Base-by-base conservation (phyloP, 805 yeast species). In the Maudiozyma pseudohumilis region DNA sequence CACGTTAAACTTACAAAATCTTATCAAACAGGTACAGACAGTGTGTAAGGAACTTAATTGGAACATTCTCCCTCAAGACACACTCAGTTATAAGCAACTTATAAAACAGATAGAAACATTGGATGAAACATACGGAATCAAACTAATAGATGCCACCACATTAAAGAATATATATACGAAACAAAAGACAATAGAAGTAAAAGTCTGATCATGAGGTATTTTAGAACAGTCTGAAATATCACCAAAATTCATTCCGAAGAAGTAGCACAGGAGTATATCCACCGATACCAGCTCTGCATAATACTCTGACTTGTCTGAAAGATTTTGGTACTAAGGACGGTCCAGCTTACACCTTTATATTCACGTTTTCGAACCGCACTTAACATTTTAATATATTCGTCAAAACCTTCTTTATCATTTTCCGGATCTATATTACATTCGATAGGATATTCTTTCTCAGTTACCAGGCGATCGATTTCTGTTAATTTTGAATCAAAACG, bases 401-500 rank as follows among this genome's bases (percentile, higher is more conserved):
- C 48, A 29, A 49, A 39, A 28, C 39, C 43, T 10, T 38, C 44
- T 25, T 39, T 41, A 35, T 47, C 46, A 15, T 36, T 35, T 23
- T 41, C 31, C 4, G 28, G 25, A 12, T 35, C 39, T n/a, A 30
- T 20, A 7, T 29, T 32, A 15, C 23, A n/a, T 6, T 26, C 6
- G 3, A 32, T 26, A 5, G 29, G 19, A 10, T 36, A 25, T 5
- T 36, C 23, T 16, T 44, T 42, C 18, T 49, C 40, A 4, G 40
- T 36, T 12, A 45, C 39, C 6, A 40, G 32, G 11, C 40, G 42
- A 25, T 46, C 44, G 19, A 56, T 42, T 1, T 45, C 38, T 2
- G 37, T 40, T 18, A 57, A 21, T 33, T 57, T 58, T 2, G 38
- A 28, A 32, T 59, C 60, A 55, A 74, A 73, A 26, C 65, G 53